Conservation (phyloP, 305 asterid genomes). For the Solanum hybrid region DNA sequence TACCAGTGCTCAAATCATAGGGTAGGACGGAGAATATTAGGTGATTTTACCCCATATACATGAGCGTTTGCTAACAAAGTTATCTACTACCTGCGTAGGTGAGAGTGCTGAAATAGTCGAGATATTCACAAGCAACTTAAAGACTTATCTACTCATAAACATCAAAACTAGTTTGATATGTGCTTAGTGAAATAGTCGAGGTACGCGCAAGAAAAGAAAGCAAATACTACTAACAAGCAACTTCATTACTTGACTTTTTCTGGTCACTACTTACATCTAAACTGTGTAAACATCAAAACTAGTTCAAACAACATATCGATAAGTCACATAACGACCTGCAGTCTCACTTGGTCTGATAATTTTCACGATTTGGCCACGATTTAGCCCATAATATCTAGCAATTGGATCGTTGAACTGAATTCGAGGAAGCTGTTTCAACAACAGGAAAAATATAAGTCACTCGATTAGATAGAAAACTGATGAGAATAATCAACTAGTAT, state of each 20-base stretch:
- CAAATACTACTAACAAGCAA: not conserved
- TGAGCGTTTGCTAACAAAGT: too few relatives aligned
- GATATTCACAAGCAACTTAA: not conserved
- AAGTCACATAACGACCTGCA: constrained; percentile 13
- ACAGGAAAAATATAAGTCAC: not conserved
- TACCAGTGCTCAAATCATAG: not conserved
- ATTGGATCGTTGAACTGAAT: constrained; percentile 59
- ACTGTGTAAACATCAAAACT: not conserved
- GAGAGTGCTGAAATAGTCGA: not conserved
- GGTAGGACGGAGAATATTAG: not conserved
- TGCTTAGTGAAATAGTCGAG: not conserved
- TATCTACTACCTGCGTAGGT: not conserved
- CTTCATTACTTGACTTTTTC: not conserved
- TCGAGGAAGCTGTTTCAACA: constrained; percentile 51
- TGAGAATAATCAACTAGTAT: not conserved
- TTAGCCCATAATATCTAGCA: constrained; percentile 63
- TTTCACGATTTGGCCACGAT: constrained; percentile 70
- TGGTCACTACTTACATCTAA: not conserved
- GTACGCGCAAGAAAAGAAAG: not conserved
- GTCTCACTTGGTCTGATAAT: constrained; percentile 31
- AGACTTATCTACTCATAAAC: not conserved
- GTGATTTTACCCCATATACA: not conserved
- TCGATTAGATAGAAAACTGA: not conserved
- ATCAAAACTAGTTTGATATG: not conserved
- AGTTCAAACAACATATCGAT: constrained; percentile 12